Evolutionary conservation across 768 basidiomycete genomes (phyloP).

Genomic region (Brasilioporus rufonigricans): DNA sequence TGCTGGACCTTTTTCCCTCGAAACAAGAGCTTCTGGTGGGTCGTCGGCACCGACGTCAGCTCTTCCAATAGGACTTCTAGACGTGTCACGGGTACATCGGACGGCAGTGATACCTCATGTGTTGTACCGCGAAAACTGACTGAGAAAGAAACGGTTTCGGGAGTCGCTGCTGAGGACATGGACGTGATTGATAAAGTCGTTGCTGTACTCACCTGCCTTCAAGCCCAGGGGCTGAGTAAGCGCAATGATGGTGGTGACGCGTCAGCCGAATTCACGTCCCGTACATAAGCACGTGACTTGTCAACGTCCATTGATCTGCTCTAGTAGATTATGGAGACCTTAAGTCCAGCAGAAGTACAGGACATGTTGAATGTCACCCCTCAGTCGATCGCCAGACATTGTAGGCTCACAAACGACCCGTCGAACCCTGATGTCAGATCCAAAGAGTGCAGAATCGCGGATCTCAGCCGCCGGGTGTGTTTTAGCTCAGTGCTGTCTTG

Average conservation of each 20-base stretch:
- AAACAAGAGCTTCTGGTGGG: constrained; percentile 69
- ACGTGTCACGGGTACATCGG: constrained; percentile 47
- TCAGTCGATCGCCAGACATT: constrained; percentile 12
- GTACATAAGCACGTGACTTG: no score
- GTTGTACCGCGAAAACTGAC: constrained; percentile 49
- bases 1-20: constrained; percentile 56
- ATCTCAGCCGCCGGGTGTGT: constrained; percentile 13
- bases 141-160: constrained; percentile 14
- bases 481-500: background rate
- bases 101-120: constrained; percentile 47
- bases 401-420: constrained; percentile 12
- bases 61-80: constrained; percentile 55
- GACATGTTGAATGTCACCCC: constrained; percentile 9
- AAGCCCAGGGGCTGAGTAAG: constrained; percentile 18
- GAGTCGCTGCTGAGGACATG: constrained; percentile 12
- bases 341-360: background rate
- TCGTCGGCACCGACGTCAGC: constrained; percentile 62
- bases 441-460: constrained; percentile 1
- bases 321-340: background rate
- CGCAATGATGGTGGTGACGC: background rate
- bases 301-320: no score
- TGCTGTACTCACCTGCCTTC: no score
- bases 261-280: no score
- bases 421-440: constrained; percentile 1
- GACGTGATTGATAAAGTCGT: background rate